Evolutionary conservation across 257 asterid genomes (phyloP).

Genomic region (Verbascum thapsus): DNA sequence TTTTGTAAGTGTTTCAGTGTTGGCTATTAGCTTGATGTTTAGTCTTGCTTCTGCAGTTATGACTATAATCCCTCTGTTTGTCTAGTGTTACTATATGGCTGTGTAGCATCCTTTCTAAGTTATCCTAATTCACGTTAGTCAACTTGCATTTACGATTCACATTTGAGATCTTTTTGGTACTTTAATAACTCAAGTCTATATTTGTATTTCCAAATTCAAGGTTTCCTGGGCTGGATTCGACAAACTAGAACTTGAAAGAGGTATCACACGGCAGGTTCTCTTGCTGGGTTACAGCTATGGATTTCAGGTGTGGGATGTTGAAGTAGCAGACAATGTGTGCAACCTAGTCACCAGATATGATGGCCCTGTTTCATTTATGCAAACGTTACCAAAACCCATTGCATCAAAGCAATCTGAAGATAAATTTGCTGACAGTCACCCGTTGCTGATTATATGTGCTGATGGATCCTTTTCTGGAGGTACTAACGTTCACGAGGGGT

Average conservation of each 20-base stretch:
- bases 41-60: too few species aligned
- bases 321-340: constrained; percentile 75
- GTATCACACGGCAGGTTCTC: constrained; percentile 44
- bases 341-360: constrained; percentile 82
- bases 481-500: constrained; percentile 44
- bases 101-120: too few species aligned
- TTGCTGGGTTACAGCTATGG: constrained; percentile 69
- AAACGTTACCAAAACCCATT: constrained; percentile 63
- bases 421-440: constrained; percentile 70
- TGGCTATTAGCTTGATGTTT: too few species aligned
- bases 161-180: not conserved
- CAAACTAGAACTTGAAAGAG: constrained; percentile 50
- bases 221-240: constrained; percentile 81
- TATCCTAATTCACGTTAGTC: not conserved
- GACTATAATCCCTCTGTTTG: too few species aligned
- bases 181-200: constrained; percentile 21
- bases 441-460: constrained; percentile 76
- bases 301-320: constrained; percentile 97
- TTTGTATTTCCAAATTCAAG: constrained; percentile 41
- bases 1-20: too few species aligned
- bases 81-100: too few species aligned
- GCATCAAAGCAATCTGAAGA: constrained; percentile 52
- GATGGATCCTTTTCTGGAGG: constrained; percentile 77
- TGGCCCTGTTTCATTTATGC: constrained; percentile 88
- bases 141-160: not conserved